phyloP scores from a whole-genome alignment of 2,329 filamentous ascomycete genomes.

The Atkinsonella hypoxylon region DNA sequence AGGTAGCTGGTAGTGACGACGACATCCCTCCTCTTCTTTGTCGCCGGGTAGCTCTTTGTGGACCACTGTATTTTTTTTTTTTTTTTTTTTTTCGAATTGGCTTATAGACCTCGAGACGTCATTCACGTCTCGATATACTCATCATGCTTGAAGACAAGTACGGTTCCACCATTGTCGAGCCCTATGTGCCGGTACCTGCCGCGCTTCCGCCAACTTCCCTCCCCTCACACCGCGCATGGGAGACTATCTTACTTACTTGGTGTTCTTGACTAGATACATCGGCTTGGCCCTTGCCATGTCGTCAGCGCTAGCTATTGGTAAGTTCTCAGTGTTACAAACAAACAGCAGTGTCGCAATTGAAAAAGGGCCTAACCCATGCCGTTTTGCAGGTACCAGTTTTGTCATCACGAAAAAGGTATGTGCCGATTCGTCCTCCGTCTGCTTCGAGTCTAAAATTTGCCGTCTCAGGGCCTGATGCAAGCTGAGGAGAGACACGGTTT shows the following conservation, averaged over 20 bases:
- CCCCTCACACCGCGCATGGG: background rate
- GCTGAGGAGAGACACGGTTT: constrained; percentile 88
- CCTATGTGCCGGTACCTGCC: background rate
- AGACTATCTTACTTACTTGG: background rate
- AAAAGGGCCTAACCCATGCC: constrained; percentile 13
- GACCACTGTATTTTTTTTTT: background rate
- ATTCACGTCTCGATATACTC: constrained; percentile 1
- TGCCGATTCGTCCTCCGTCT: background rate
- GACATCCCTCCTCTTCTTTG: background rate
- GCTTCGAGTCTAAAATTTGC: background rate
- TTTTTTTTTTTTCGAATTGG: background rate
- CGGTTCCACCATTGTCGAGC: constrained; percentile 7
- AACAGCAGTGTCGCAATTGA: background rate
- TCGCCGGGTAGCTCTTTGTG: background rate
- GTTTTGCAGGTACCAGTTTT: constrained; percentile 69
- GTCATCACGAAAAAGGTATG: constrained; percentile 95
- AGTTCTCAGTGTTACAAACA: constrained; percentile 13
- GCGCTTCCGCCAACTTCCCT: background rate
- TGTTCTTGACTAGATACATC: constrained; percentile 47
- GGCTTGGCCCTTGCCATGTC: constrained; percentile 64
- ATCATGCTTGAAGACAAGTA: constrained; percentile 29
- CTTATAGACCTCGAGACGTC: background rate
- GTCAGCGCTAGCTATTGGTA: constrained; percentile 67
- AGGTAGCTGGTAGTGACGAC: constrained; percentile 2
- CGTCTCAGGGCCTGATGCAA: constrained; percentile 69